Percentiles rank a stretch among this genome's conserved stretches.
Conservation (phyloP, 75 land plant species). For the Ceratopteris richardii region DNA sequence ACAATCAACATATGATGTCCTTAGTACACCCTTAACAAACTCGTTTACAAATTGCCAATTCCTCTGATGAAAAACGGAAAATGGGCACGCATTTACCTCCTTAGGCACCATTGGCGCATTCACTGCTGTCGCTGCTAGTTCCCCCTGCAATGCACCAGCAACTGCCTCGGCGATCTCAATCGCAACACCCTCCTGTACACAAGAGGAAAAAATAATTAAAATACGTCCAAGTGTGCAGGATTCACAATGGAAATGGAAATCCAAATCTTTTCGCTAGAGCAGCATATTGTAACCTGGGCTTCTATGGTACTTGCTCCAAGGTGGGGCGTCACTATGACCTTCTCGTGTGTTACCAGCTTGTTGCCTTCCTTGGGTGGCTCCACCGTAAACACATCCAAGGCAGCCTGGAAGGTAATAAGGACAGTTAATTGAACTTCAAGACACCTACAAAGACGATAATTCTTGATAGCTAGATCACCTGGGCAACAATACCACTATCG, state of each 20-base stretch:
- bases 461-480: constrained; percentile 36
- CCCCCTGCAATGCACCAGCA: constrained; percentile 79
- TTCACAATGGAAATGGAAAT: neutral
- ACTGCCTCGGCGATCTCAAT: constrained; percentile 97
- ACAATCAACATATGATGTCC: too few species aligned
- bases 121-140: constrained; percentile 94
- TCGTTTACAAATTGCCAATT: too few species aligned
- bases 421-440: too few species aligned
- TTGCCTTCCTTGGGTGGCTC: constrained; percentile 75
- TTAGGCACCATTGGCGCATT: constrained; percentile 97
- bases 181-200: constrained; percentile 79
- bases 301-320: constrained; percentile 95
- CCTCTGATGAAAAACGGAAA: too few species aligned
- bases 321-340: constrained; percentile 85
- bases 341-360: constrained; percentile 72
- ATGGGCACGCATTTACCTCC: constrained; percentile 64
- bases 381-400: constrained; percentile 78
- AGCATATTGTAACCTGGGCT: constrained; percentile 62
- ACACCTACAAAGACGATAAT: too few species aligned
- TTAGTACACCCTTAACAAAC: too few species aligned
- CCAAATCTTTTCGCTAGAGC: too few species aligned
- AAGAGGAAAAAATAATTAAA: neutral
- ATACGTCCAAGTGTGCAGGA: too few species aligned
- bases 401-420: constrained; percentile 58
- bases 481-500: constrained; percentile 63